Evolutionary conservation across 768 basidiomycete genomes (phyloP), one percentile per base, ranked within the genome.

Genomic region (Boletus tomentosulus): DNA sequence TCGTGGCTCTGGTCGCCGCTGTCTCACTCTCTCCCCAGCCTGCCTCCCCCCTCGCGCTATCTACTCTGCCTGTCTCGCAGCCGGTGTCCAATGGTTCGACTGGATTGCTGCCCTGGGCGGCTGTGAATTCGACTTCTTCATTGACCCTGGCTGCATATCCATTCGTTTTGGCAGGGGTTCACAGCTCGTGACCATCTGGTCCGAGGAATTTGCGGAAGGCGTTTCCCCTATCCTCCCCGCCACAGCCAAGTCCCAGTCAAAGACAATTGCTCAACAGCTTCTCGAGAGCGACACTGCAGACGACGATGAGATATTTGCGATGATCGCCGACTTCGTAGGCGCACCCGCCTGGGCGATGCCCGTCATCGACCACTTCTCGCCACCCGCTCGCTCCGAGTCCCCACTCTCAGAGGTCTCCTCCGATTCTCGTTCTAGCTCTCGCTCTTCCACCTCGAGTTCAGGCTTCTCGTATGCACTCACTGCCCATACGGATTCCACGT

Each of bases 101-200:
- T 92, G 89, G 89, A 87, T 89, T 50, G 61, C 76, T 44, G 74
- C 79, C 54, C 80, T 91, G 44, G 87, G 89, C 11, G 78, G 80
- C 59, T 71, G 74, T 53, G 85, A 87, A 71, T 84, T 91, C 65
- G 89, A 91, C 69, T 78, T 92, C 56, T 86, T 87, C 70, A 79
- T 89, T 61, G 86, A 91, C 67, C 89, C 89, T 57, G 89, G 87
- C 56, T 84, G 81, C 66, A 81, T 92, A 58, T 85, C 85, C 54
- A 73, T 88, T 58, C 86, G 86, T 56, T 76, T 78, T 64, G 77
- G 76, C 48, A 74, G 67, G 54, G 63, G 66, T 28, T 67, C 73
- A 51, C 76, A 78, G 63, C 74, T 82, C 52, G 66, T 82, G 63
- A 86, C 81, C 49, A 65, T 91, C 62, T 91, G 89, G 89, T 79